Percentiles rank a stretch among this genome's conserved stretches.
Conservation (phyloP, 2,329 filamentous ascomycete genomes). For the Trichoderma arundinaceum region DNA sequence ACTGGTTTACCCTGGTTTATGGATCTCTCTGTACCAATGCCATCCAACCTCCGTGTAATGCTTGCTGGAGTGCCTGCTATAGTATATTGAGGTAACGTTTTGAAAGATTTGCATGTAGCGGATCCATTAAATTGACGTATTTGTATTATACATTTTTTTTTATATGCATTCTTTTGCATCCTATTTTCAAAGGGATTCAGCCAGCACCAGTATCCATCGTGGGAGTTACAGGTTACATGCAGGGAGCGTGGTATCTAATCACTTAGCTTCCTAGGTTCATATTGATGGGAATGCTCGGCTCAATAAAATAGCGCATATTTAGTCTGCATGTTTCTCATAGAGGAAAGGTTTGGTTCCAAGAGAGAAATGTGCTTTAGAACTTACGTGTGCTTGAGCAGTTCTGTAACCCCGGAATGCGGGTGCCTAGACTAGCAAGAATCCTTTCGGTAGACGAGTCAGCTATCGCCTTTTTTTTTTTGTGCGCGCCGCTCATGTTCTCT, state of each 20-base stretch:
- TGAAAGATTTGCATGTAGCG: too few species aligned
- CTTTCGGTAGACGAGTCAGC: too few species aligned
- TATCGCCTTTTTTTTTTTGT: too few species aligned
- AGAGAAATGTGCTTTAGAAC: neutral
- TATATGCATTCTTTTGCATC: neutral
- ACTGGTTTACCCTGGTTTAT: too few species aligned
- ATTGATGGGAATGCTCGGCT: neutral
- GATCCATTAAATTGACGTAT: too few species aligned
- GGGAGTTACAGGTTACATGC: neutral
- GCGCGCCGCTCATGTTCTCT: too few species aligned
- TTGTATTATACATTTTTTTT: neutral
- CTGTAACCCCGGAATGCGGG: neutral
- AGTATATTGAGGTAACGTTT: too few species aligned
- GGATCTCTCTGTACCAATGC: too few species aligned
- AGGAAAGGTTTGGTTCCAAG: neutral
- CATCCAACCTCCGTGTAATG: too few species aligned
- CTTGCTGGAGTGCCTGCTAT: too few species aligned
- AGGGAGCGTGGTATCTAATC: neutral
- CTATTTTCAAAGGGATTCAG: neutral
- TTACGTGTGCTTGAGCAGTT: neutral
- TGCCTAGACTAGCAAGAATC: neutral
- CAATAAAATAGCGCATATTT: slow-evolving; percentile 10
- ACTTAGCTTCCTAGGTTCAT: neutral
- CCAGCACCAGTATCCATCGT: neutral
- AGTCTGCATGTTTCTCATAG: neutral